Evolutionary conservation across 129 eudicot genomes (phyloP).

Genomic region (Flaveria brownii): DNA sequence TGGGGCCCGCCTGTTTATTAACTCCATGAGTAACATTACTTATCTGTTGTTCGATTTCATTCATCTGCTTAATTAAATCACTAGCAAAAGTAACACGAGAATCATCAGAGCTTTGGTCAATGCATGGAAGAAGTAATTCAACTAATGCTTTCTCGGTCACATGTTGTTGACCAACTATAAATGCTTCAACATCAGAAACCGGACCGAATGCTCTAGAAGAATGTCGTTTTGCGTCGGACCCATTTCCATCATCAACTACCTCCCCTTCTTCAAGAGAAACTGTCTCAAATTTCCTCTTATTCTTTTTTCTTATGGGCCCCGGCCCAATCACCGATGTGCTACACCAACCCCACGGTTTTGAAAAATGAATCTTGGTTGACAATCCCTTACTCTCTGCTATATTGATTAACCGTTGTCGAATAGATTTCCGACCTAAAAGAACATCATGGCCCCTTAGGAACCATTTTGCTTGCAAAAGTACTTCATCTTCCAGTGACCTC

Average conservation of each 20-base stretch:
- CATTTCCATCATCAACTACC: conserved; percentile 66
- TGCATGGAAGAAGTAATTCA: conserved; percentile 81
- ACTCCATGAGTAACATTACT: conserved; percentile 64
- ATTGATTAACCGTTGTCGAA: conserved; percentile 65
- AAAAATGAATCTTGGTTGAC: conserved; percentile 69
- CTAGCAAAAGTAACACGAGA: conserved; percentile 64
- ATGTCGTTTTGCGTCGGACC: conserved; percentile 42
- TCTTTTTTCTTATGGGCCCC: conserved; percentile 37
- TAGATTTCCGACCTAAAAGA: conserved; percentile 83
- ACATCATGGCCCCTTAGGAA: conserved; percentile 84
- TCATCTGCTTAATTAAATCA: conserved; percentile 93
- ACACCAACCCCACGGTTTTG: conserved; percentile 98
- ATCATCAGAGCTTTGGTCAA: conserved; percentile 86
- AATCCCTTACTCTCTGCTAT: conserved; percentile 73
- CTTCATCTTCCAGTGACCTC: conserved; percentile 81
- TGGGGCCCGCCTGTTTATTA: conserved; percentile 50
- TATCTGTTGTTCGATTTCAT: conserved; percentile 83
- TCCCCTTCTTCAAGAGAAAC: conserved; percentile 83
- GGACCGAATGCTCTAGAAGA: conserved; percentile 40
- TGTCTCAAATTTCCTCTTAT: conserved; percentile 59
- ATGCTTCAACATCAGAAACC: conserved; percentile 51
- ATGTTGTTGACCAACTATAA: conserved; percentile 55
- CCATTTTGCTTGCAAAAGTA: conserved; percentile 85
- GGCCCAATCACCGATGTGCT: conserved; percentile 9
- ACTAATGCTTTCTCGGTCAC: conserved; percentile 78